Base-by-base conservation (phyloP, 805 yeast species). In the Candida silvatica region DNA sequence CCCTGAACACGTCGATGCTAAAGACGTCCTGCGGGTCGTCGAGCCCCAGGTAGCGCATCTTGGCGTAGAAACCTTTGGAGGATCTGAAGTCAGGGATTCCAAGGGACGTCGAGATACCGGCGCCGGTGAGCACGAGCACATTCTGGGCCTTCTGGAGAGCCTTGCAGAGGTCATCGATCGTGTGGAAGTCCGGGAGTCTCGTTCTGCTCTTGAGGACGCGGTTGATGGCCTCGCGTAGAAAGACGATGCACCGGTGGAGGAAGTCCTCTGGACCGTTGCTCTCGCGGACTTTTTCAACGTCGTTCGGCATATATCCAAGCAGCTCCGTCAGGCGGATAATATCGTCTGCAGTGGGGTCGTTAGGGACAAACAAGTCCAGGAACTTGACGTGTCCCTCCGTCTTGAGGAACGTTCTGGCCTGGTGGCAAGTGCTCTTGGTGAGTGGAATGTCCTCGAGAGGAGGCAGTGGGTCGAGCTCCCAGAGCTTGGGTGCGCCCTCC, bases 11-110 rank as follows among this genome's bases (percentile, higher is more conserved):
- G 17, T 66, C 66, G 30, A 82, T 59, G 49, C 84, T 85, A 55
- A 87, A 87, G 29, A 86, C 95, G 47, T 84, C 90, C 52, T 87
- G 96, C 0, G 97, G 96, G 47, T 87, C 96, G 33, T 69, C 72
- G 23, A 87, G 59, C 0, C 92, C 88, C 37, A 84, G 56, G 47
- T 71, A 69, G 35, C 69, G 67, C 45, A 88, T 68, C 47, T 71
- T 72, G 2, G 84, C 67, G 56, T 87, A 87, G 36, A 87, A 71
- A 32, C 97, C 97, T 43, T 78, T 68, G n/a, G 84, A 76, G 0
- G 95, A 85, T 52, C 97, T 69, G 59, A 87, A 86, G 59, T 86
- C 96, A 0, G 96, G 96, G 36, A 86, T 87, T 6, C 96, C 96
- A 36, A 86, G 59, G 2, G 86, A 75, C 3, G 96, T 86, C 24